Evolutionary conservation across 2,329 filamentous ascomycete genomes (phyloP), one percentile per base, ranked within the genome.

Genomic region (Colletotrichum sp.): DNA sequence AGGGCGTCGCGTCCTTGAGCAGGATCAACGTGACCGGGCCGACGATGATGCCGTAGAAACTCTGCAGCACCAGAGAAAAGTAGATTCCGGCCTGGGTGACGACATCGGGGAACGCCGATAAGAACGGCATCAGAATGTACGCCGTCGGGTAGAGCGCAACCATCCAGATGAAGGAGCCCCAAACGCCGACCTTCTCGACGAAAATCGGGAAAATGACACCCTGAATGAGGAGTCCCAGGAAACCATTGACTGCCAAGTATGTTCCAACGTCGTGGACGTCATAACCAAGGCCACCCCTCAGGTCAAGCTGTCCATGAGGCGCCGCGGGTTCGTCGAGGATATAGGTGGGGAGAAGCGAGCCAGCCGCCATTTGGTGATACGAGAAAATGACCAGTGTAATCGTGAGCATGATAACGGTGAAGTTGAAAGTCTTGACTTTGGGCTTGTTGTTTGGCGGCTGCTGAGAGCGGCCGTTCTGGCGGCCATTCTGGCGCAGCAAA

Each of bases 151-250:
- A 93, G 2, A 93, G 85, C 13, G 93, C 80, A 0, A 93, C 92
- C 78, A 93, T 93, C 44, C 91, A 77, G 52, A 94, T 84, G 80
- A 95, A 93, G 0, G 93, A 88, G 66, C 86, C 88, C 92, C 93
- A 95, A 2, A 95, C 88, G 2, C 93, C 93, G 16, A 95, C 85
- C 77, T 86, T 89, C 70, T 90, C 88, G 5, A 93, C 91, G 76
- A 93, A 86, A 19, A 91, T 79, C 6, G 93, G 93, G 80, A 95
- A 95, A 34, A 96, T 86, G 61, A 95, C 83, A 2, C 90, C 94
- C 83, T 96, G 94, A 60, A 96, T 92, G 79, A 94, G 87, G 1
- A 96, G 88, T 0, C 94, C 94, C 72, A 96, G 92, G 77, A 94
- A 84, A 4, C 93, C 94, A 78, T 95, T 94, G 68, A 94, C 84